A percentile compares a stretch with the other conserved stretches of the same genome.
These are phyloP conservation scores for Hirsutella rhossiliensis DNA, from an alignment of 2,329 filamentous ascomycete species.

Conservation along the genomic window DNA sequence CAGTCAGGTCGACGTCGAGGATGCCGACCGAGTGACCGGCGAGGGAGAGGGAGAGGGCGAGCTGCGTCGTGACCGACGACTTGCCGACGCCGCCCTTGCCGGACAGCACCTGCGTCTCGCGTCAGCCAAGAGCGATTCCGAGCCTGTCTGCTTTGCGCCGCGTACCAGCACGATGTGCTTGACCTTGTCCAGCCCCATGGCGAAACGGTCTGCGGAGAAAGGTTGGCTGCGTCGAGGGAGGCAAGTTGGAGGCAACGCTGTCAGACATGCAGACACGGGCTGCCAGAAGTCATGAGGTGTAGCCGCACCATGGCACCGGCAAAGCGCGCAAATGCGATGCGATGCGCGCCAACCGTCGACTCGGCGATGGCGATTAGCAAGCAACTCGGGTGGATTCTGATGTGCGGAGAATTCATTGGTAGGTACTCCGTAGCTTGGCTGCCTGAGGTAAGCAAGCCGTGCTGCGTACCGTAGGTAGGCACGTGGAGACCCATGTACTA, in stretches of 20 bases:
- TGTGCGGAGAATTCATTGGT: too few species aligned
- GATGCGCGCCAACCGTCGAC: background rate
- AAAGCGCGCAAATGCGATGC: background rate
- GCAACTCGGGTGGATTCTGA: background rate
- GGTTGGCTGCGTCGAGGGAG: background rate
- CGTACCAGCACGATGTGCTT: conserved; percentile 66
- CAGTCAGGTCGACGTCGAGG: conserved; percentile 91
- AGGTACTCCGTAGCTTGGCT: too few species aligned
- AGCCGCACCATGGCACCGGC: background rate
- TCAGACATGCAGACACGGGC: background rate
- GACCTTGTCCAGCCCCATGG: conserved; percentile 39
- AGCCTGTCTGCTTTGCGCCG: conserved; percentile 1
- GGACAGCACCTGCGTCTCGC: conserved; percentile 53
- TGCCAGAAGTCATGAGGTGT: too few species aligned
- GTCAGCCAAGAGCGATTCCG: background rate
- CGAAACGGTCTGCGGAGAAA: background rate
- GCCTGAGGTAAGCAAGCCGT: too few species aligned
- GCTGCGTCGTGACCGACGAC: conserved; percentile 92
- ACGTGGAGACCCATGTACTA: too few species aligned
- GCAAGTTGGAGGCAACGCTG: background rate
- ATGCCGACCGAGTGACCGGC: conserved; percentile 85
- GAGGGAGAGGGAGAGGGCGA: conserved; percentile 78
- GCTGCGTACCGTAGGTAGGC: too few species aligned
- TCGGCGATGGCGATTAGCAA: background rate
- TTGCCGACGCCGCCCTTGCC: conserved; percentile 98